phyloP scores from a whole-genome alignment of 257 asterid species.

The Gentiana dahurica region DNA sequence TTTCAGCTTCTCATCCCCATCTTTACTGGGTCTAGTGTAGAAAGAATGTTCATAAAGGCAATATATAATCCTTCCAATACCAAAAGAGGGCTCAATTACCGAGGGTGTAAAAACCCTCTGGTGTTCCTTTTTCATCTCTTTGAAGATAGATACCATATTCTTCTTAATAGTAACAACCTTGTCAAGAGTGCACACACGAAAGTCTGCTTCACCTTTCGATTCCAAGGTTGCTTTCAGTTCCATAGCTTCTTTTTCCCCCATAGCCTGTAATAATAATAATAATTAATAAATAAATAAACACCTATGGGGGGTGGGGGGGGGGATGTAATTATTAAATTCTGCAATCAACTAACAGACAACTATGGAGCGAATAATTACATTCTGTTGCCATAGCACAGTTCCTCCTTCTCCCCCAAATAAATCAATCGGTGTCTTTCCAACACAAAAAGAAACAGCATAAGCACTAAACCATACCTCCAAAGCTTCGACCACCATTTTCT shows the following conservation, averaged over 20 bases:
- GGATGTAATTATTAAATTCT: too few relatives aligned
- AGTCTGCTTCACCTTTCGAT: conserved; percentile 57
- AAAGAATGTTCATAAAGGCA: conserved; percentile 80
- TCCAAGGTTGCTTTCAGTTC: conserved; percentile 59
- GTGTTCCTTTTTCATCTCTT: conserved; percentile 67
- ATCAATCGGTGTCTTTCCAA: background rate
- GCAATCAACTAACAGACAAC: background rate
- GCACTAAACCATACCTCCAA: conserved; percentile 34
- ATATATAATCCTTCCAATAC: conserved; percentile 80
- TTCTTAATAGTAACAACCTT: conserved; percentile 57
- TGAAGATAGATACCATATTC: conserved; percentile 61
- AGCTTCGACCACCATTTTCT: conserved; percentile 66
- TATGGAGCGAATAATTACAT: background rate
- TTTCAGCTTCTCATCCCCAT: conserved; percentile 65
- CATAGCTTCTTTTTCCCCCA: conserved; percentile 77
- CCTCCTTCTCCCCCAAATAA: background rate
- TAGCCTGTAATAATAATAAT: conserved; percentile 29
- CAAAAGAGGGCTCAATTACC: conserved; percentile 86
- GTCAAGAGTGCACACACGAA: conserved; percentile 58
- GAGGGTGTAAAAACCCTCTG: conserved; percentile 87
- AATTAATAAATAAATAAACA: too few relatives aligned
- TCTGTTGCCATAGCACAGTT: too few relatives aligned
- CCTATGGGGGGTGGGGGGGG: too few relatives aligned
- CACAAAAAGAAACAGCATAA: too few relatives aligned
- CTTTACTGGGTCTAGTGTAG: conserved; percentile 63